phyloP scores from a whole-genome alignment of 225 moss, liverwort and hornwort species.

The Takakia lepidozioides region DNA sequence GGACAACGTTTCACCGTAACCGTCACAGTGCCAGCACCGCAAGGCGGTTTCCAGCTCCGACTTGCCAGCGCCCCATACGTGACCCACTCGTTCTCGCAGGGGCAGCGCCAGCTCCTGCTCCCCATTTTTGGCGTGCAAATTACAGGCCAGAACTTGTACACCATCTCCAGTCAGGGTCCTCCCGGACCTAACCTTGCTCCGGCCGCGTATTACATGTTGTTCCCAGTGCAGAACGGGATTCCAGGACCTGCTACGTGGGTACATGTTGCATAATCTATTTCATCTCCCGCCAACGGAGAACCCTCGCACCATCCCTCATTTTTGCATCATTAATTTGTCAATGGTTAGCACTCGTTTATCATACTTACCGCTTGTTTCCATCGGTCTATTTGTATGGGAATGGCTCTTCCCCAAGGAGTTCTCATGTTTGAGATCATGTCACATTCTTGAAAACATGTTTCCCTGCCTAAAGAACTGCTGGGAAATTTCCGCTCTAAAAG shows the following conservation, averaged over 20 bases:
- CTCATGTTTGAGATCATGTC: no score
- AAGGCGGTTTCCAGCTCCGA: slow-evolving; percentile 9
- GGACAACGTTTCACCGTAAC: slow-evolving; percentile 3
- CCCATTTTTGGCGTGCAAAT: slow-evolving; percentile 1
- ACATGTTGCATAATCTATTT: slow-evolving; percentile 6
- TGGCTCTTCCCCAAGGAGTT: no score
- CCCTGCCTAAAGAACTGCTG: no score
- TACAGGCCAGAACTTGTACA: slow-evolving; percentile 10
- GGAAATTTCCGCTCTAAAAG: no score
- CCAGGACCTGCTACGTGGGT: slow-evolving; percentile 25
- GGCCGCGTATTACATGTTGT: slow-evolving; percentile 22
- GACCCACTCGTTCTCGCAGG: slow-evolving; percentile 11
- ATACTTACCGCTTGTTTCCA: no score
- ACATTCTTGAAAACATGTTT: no score
- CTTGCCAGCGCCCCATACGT: slow-evolving; percentile 3
- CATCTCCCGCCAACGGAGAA: no score
- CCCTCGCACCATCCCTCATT: no score
- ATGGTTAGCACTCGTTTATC: no score
- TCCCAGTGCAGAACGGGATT: slow-evolving; percentile 19
- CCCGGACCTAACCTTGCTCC: slow-evolving; percentile 11
- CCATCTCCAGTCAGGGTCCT: slow-evolving; percentile 8
- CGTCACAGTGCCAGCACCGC: background rate
- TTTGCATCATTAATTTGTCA: no score
- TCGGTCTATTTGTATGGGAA: no score
- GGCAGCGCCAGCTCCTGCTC: slow-evolving; percentile 8